These are phyloP conservation scores for Botrytis deweyae DNA, from an alignment of 2,329 filamentous ascomycete genomes.

Conservation along the genomic window DNA sequence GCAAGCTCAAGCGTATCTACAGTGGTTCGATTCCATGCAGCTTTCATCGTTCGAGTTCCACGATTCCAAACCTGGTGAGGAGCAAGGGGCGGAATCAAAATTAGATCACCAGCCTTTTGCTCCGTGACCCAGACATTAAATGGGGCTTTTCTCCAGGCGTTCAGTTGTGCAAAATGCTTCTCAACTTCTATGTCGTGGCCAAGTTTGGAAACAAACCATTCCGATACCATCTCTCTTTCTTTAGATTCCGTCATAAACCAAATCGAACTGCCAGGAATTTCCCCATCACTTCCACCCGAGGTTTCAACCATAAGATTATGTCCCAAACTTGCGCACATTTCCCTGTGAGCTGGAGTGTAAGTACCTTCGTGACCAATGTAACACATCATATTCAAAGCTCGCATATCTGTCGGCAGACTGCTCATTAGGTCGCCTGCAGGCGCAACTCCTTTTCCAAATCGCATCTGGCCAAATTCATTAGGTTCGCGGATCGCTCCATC, in stretches of 20 bases:
- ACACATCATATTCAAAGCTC: slow-evolving; percentile 95
- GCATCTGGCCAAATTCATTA: slow-evolving; percentile 43
- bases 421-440: slow-evolving; percentile 93
- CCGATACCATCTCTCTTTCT: slow-evolving; percentile 83
- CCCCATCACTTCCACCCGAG: slow-evolving; percentile 69
- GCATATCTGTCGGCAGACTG: slow-evolving; percentile 80
- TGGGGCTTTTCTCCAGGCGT: slow-evolving; percentile 91
- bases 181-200: slow-evolving; percentile 97
- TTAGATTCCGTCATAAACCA: slow-evolving; percentile 99
- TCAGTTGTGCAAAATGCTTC: slow-evolving; percentile 92
- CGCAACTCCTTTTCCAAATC: slow-evolving; percentile 49
- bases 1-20: slow-evolving; percentile 87
- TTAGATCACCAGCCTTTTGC: slow-evolving; percentile 86
- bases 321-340: slow-evolving; percentile 95
- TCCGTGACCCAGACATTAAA: slow-evolving; percentile 93
- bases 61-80: slow-evolving; percentile 99
- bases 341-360: slow-evolving; percentile 89
- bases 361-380: slow-evolving; percentile 98
- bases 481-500: slow-evolving; percentile 53
- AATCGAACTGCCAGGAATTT: slow-evolving; percentile 83
- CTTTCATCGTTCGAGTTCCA: slow-evolving; percentile 93
- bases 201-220: slow-evolving; percentile 90
- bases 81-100: slow-evolving; percentile 87
- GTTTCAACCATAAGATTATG: slow-evolving; percentile 99
- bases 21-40: slow-evolving; percentile 95